Conservation (phyloP, 148 eudicot species). For the Rhododendron vialii region DNA sequence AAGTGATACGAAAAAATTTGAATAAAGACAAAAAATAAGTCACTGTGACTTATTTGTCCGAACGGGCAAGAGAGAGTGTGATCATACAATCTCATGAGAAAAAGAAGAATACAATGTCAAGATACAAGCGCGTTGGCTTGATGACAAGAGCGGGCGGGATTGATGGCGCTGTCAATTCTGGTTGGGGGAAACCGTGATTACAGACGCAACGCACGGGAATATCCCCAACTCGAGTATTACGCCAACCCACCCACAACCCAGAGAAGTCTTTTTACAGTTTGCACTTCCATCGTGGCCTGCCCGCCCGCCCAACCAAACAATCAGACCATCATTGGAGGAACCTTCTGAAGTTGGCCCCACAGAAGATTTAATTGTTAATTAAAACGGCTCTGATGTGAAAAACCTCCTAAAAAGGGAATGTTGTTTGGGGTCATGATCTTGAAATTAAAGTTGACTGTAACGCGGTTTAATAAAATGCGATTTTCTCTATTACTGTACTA, state of each 20-base stretch:
- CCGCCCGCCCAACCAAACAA: no score
- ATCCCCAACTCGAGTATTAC: neutral
- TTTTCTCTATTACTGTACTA: neutral
- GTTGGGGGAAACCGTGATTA: neutral
- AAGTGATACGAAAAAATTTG: no score
- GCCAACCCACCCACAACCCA: neutral
- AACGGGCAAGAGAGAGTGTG: neutral
- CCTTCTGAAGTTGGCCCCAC: neutral
- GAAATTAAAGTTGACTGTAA: neutral
- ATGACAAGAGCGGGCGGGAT: neutral
- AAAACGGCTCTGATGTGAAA: neutral
- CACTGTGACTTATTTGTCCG: no score
- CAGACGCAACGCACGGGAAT: constrained; percentile 7
- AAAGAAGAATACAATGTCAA: neutral
- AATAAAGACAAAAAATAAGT: no score
- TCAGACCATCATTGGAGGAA: neutral
- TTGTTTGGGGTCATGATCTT: neutral
- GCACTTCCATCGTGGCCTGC: neutral
- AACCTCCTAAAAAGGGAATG: neutral
- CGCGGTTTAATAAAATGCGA: neutral
- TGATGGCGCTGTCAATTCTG: neutral
- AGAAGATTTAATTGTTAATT: neutral
- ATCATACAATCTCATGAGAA: neutral
- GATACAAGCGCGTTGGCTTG: neutral
- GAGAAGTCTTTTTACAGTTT: neutral